Conservation (phyloP, 495 filamentous ascomycete species). For the Neurospora tetraspora region DNA sequence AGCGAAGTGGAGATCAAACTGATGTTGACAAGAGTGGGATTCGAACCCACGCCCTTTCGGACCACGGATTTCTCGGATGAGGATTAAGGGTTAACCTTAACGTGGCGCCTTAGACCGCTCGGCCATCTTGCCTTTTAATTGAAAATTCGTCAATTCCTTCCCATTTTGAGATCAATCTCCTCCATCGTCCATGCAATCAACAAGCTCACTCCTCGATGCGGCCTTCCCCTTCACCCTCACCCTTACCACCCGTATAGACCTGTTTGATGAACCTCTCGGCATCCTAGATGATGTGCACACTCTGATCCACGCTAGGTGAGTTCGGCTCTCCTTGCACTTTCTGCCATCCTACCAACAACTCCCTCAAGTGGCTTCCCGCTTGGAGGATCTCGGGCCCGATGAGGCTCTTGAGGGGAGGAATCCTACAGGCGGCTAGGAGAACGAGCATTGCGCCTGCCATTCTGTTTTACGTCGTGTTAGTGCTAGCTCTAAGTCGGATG, state of each 20-base stretch:
- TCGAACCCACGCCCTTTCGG: constrained; percentile 29
- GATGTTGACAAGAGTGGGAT: constrained; percentile 23
- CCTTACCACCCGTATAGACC: constrained; percentile 4
- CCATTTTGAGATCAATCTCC: not conserved
- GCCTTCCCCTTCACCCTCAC: not conserved
- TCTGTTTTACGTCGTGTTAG: constrained; percentile 5
- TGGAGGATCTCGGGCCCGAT: constrained; percentile 18
- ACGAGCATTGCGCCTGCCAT: constrained; percentile 28
- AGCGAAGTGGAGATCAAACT: not conserved
- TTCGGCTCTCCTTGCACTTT: constrained; percentile 17
- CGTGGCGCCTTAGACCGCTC: not conserved
- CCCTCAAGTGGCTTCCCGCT: constrained; percentile 18
- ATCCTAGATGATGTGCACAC: constrained; percentile 21
- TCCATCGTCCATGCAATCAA: not conserved
- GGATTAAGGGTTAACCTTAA: not conserved
- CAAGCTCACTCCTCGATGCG: not conserved
- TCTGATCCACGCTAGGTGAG: constrained; percentile 25
- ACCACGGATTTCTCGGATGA: constrained; percentile 7
- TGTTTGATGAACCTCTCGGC: constrained; percentile 20
- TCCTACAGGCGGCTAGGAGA: constrained; percentile 18
- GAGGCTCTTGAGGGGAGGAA: constrained; percentile 9
- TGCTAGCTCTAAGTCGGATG: not conserved
- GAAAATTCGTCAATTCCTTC: not conserved
- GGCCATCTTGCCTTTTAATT: not conserved
- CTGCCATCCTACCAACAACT: constrained; percentile 18